Evolutionary conservation across 306 rosid genomes (phyloP), one percentile per base, ranked within the genome.

Genomic region (Chamaecrista fasciculata): DNA sequence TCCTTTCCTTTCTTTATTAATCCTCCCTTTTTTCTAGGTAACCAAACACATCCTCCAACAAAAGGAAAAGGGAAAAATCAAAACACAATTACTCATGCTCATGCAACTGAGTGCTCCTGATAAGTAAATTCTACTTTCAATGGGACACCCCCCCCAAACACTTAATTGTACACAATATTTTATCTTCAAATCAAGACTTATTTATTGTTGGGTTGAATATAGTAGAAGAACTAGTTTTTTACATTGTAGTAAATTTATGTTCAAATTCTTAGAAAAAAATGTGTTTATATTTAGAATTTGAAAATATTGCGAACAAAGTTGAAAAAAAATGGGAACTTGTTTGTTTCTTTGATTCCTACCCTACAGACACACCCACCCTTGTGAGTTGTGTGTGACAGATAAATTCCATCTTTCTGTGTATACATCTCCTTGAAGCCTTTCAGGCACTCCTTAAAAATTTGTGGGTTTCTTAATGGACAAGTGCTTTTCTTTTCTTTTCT

Each of bases 121-220:
- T 33, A 56, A 63, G 66, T 70, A 49, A 68, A 57, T 72, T 59
- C 26, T 39, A 26, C 52, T 61, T 70, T 68, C 74, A 81, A 74
- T 40, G 66, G 80, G 73, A 37, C 81, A 81, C 80, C 80, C 79
- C 81, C 79, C 80, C 80, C 79, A 68, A 81, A 70, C 76, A 67
- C 71, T 65, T 64, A 60, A 78, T 79, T 67, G 26, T 83, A 76
- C 81, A 84, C 80, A 78, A 84, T 81, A 78, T 43, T 70, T 80
- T 82, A 59, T 70, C 88, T 84, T 90, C 63, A 77, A 81, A 86
- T 78, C 84, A 80, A 83, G 86, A 69, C 85, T 77, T 74, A 75
- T 79, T 60, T 72, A 68, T 70, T 72, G n/a, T n/a, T n/a, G n/a
- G n/a, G n/a, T n/a, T n/a, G n/a, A n/a, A n/a, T n/a, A n/a, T n/a